These are phyloP conservation scores for Russula ochroleuca DNA, from an alignment of 768 basidiomycete species.

Conservation along the genomic window DNA sequence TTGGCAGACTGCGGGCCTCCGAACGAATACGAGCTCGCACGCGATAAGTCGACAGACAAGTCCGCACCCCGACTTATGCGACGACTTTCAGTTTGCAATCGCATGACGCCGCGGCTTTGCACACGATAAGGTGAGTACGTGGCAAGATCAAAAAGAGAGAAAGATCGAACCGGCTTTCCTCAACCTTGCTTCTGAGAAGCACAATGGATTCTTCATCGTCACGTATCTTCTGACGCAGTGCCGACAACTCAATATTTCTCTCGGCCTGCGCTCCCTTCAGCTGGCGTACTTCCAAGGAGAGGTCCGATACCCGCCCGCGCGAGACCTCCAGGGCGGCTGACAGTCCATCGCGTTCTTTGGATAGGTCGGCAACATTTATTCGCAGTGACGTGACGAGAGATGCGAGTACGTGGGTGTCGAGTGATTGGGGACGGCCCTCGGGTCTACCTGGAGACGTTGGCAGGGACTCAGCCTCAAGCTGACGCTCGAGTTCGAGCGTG, in stretches of 20 bases:
- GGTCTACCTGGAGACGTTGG: conserved; percentile 40
- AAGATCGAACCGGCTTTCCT: conserved; percentile 69
- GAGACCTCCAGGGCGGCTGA: conserved; percentile 47
- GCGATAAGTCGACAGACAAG: conserved; percentile 51
- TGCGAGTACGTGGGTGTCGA: conserved; percentile 72
- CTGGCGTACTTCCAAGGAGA: conserved; percentile 58
- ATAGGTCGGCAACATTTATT: conserved; percentile 55
- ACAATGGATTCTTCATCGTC: conserved; percentile 77
- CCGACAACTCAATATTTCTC: conserved; percentile 30
- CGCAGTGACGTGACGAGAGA: conserved; percentile 73
- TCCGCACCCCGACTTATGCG: conserved; percentile 51
- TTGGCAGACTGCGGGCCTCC: conserved; percentile 53
- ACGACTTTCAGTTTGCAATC: conserved; percentile 72
- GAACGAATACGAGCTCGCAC: conserved; percentile 41
- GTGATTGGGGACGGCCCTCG: conserved; percentile 43
- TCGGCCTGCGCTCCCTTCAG: conserved; percentile 58
- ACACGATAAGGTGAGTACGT: conserved; percentile 13
- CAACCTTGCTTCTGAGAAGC: conserved; percentile 75
- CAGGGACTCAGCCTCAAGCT: conserved; percentile 62
- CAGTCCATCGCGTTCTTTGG: conserved; percentile 70
- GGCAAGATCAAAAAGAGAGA: background rate
- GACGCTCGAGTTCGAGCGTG: conserved; percentile 71
- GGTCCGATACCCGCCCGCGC: conserved; percentile 51
- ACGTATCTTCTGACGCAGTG: conserved; percentile 35
- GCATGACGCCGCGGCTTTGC: conserved; percentile 80